phyloP scores from a whole-genome alignment of 192 early-diverging fungal species.

The Coemansia umbellata region DNA sequence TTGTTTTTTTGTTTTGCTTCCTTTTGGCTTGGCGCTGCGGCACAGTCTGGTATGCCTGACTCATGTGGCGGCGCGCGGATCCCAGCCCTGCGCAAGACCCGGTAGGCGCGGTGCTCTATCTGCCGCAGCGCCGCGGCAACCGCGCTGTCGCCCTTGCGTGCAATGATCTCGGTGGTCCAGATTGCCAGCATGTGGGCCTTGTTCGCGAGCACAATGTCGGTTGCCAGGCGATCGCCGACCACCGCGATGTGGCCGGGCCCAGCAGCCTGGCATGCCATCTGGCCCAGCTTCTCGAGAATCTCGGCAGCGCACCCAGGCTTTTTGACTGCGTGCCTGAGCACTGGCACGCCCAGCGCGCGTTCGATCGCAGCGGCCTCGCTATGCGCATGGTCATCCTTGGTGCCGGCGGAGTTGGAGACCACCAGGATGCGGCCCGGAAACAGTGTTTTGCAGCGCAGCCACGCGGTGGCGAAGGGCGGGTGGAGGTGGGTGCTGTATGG shows the following conservation, averaged over 20 bases:
- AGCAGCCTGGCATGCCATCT: background rate
- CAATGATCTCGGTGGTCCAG: constrained; percentile 64
- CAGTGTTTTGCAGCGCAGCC: constrained; percentile 56
- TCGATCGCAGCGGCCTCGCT: constrained; percentile 44
- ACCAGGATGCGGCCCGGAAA: constrained; percentile 71
- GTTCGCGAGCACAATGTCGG: constrained; percentile 86
- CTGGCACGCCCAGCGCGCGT: constrained; percentile 49
- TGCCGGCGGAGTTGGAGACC: constrained; percentile 92
- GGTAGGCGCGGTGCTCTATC: constrained; percentile 24
- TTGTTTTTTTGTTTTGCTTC: background rate
- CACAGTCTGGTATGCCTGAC: background rate
- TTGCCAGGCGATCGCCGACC: constrained; percentile 84
- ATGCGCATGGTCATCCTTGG: constrained; percentile 61
- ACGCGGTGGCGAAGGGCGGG: constrained; percentile 66
- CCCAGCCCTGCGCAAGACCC: background rate
- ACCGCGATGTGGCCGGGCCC: constrained; percentile 59
- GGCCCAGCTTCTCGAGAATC: constrained; percentile 52
- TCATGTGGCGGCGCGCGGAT: background rate
- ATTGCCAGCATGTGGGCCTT: constrained; percentile 66
- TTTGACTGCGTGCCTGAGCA: constrained; percentile 55
- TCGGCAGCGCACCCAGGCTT: constrained; percentile 75
- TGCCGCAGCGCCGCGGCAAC: constrained; percentile 51
- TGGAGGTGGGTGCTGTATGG: constrained; percentile 73
- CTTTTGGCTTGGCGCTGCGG: background rate
- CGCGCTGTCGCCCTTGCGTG: constrained; percentile 72